Evolutionary conservation across 129 eudicot genomes (phyloP).

Genomic region (Escallonia rubra): DNA sequence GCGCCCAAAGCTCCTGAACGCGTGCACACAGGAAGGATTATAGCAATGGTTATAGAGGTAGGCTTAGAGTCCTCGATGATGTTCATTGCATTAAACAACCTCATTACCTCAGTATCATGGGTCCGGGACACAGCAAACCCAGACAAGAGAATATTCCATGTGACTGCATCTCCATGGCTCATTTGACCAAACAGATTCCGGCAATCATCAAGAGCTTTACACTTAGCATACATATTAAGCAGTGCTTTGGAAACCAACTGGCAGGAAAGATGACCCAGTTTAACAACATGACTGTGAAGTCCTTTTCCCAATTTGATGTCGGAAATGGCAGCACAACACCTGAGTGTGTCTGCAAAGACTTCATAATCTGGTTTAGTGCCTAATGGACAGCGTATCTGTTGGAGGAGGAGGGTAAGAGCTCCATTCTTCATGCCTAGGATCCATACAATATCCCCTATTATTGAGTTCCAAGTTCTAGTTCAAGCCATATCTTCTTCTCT

Average conservation of each 20-base stretch:
- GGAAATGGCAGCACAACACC: slow-evolving; percentile 51
- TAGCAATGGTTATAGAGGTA: slow-evolving; percentile 61
- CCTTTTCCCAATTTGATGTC: slow-evolving; percentile 46
- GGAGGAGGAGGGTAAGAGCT: slow-evolving; percentile 24
- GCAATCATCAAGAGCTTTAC: slow-evolving; percentile 49
- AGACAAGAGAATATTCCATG: slow-evolving; percentile 74
- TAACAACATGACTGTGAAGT: slow-evolving; percentile 52
- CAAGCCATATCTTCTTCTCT: neutral
- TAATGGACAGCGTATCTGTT: slow-evolving; percentile 11
- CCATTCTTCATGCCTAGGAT: slow-evolving; percentile 20
- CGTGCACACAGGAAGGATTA: slow-evolving; percentile 69
- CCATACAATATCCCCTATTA: neutral
- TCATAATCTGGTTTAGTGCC: slow-evolving; percentile 33
- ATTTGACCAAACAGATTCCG: slow-evolving; percentile 43
- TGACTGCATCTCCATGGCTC: slow-evolving; percentile 49
- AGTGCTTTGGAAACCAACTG: slow-evolving; percentile 52
- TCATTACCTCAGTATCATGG: slow-evolving; percentile 55
- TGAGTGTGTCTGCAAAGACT: slow-evolving; percentile 42
- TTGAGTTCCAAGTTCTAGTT: neutral
- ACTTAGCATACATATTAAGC: slow-evolving; percentile 89
- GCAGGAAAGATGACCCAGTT: slow-evolving; percentile 63
- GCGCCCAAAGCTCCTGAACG: slow-evolving; percentile 39
- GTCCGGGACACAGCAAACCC: slow-evolving; percentile 56
- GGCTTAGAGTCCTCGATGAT: slow-evolving; percentile 23
- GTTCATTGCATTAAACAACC: slow-evolving; percentile 43